These are phyloP conservation scores for Trifolium repens DNA, from an alignment of 306 rosid species.

Conservation along the genomic window DNA sequence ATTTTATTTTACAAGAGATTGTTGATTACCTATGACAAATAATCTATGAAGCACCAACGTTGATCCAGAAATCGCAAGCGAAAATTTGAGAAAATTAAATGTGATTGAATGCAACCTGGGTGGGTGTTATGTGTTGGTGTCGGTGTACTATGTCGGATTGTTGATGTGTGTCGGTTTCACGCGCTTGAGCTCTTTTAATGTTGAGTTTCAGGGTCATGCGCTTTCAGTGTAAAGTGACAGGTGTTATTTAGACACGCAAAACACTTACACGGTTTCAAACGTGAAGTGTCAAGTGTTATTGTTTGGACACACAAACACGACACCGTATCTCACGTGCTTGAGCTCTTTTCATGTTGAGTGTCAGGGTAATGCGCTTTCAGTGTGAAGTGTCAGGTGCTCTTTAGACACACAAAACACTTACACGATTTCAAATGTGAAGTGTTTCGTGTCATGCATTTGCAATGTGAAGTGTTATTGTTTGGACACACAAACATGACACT, in stretches of 20 bases:
- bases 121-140: neutral
- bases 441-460: neutral
- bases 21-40: neutral
- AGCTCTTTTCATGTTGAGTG: too few relatives aligned
- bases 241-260: neutral
- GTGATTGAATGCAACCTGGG: neutral
- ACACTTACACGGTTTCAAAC: neutral
- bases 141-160: neutral
- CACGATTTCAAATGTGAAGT: neutral
- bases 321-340: neutral
- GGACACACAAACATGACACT: neutral
- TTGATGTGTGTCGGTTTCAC: too few relatives aligned
- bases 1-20: neutral
- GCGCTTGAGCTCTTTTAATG: neutral
- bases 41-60: neutral
- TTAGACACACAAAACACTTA: too few relatives aligned
- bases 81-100: neutral
- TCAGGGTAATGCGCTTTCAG: neutral
- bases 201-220: too few relatives aligned
- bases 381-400: neutral
- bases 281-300: neutral
- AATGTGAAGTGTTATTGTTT: neutral
- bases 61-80: neutral
- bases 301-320: neutral
- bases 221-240: neutral